Base-by-base conservation (phyloP, 495 filamentous ascomycete genomes). In the Xylaria bambusicola region DNA sequence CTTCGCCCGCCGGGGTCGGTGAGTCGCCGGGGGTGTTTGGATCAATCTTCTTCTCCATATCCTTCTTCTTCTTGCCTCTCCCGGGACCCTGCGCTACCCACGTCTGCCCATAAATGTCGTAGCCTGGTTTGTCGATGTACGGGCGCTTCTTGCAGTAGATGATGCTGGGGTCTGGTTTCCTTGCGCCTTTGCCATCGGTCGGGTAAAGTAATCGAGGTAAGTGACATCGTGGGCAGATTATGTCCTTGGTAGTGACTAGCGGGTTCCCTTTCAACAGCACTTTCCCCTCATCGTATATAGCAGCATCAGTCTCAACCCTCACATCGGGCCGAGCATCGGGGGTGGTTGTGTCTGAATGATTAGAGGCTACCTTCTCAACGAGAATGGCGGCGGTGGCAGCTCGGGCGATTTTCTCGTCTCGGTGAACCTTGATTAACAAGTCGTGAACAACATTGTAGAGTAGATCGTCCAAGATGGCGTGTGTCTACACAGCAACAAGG, bases 41-140 rank as follows among this genome's bases (percentile, higher is more conserved):
- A 56, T 79, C 77, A 29, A 73, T 64, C 76, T 86, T 75, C 82
- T 88, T 76, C 72, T 82, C 64, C 72, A 77, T 75, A 35, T 83
- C 80, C 70, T 82, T 83, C 73, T 84, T 83, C 70, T 84, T 84
- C 73, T 84, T 82, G 53, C 81, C 80, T 45, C 80, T 70, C 2
- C 80, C 81, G 1, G 81, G 80, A 1, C 80, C 80, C 7, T 75
- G 75, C 29, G 71, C 71, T 24, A 82, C 75, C 74, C 77, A 94
- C 9, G 86, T 86, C 66, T 92, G 91, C 50, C 89, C 90, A 68
- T 94, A 91, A 41, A 93, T 88, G 67, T 95, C 91, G 73, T 86
- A 86, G 52, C 88, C 88, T 2, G 86, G 83, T 66, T 86, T 83
- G 53, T 83, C 82, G 65, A 89, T 85, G 73, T 86, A 86, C 10